These are phyloP conservation scores for Pseudocercospora macadamiae DNA, from an alignment of 2,329 filamentous ascomycete species.

Conservation along the genomic window DNA sequence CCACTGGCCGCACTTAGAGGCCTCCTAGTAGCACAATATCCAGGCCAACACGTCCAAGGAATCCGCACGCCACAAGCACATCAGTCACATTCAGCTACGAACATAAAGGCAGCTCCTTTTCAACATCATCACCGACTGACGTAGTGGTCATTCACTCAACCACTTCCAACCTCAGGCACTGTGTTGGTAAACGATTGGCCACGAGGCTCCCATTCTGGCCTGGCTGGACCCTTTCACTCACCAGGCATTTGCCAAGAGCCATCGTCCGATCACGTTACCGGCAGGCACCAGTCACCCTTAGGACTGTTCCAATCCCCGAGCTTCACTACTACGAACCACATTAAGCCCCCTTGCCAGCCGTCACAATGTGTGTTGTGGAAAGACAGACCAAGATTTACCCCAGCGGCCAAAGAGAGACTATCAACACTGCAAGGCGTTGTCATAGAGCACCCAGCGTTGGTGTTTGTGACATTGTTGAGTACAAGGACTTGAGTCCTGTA, in stretches of 20 bases:
- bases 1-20: neutral
- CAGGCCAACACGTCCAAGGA: too few species aligned
- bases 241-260: constrained; percentile 7
- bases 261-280: constrained; percentile 8
- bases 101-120: neutral
- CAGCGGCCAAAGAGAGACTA: constrained; percentile 25
- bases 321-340: neutral
- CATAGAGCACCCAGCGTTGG: constrained; percentile 22
- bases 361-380: constrained; percentile 37
- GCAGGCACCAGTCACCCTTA: constrained; percentile 4
- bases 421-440: constrained; percentile 29
- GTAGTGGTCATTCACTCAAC: constrained; percentile 1
- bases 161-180: neutral
- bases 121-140: neutral
- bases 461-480: constrained; percentile 29
- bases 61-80: neutral
- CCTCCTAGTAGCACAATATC: too few species aligned
- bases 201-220: neutral
- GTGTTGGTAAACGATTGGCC: neutral
- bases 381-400: constrained; percentile 33
- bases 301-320: neutral
- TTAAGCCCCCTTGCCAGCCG: neutral
- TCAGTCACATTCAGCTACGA: neutral
- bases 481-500: constrained; percentile 18
- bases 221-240: constrained; percentile 3